Evolutionary conservation across 2,329 filamentous ascomycete genomes (phyloP), one percentile per base, ranked within the genome.

Genomic region (Chrysosporium keratinophilum): DNA sequence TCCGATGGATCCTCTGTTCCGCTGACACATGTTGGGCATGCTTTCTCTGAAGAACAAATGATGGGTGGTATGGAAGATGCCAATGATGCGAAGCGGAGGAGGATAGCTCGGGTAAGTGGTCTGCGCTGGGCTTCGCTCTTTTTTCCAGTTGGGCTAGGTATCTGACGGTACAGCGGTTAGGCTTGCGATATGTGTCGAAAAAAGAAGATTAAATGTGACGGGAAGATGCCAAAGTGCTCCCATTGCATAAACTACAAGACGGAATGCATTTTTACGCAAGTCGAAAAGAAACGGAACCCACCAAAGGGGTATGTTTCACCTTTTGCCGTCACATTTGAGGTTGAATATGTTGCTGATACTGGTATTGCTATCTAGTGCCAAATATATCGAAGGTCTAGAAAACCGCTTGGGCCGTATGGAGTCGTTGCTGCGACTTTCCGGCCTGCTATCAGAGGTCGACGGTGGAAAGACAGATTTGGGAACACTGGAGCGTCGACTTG

Each of bases 191-290:
- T 95, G 89, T 97, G 91, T 68, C 80, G 90, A 63, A 95, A 95
- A 74, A 85, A 85, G 72, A 78, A 88, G 72, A 95, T 97, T 72
- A 97, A 97, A 74, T 97, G 91, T 71, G 93, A 97, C 67, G 91
- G 93, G 61, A 95, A 94, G 73, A 82, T 95, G 72, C 91, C 93
- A 37, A 83, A 89, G 57, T 98, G 93, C 71, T 90, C 88, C 6
- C 93, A 97, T 71, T 98, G 91, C 70, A 85, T 86, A 69, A 97
- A 96, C 70, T 96, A 96, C 76, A 96, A 96, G 77, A 96, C 90
- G 4, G 89, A 95, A 63, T 98, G 91, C 69, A 81, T 95, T 62
- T 97, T 97, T 67, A 97, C 93, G 0, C 89, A 95, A 68, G 90
- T 97, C 37, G 93, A 98, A 75, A 98, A 98, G 82, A 98, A 98